A percentile compares a stretch with the other conserved stretches of the same genome.
These are phyloP conservation scores for Corrigiola litoralis DNA, from an alignment of 179 eudicot genomes.

Conservation along the genomic window DNA sequence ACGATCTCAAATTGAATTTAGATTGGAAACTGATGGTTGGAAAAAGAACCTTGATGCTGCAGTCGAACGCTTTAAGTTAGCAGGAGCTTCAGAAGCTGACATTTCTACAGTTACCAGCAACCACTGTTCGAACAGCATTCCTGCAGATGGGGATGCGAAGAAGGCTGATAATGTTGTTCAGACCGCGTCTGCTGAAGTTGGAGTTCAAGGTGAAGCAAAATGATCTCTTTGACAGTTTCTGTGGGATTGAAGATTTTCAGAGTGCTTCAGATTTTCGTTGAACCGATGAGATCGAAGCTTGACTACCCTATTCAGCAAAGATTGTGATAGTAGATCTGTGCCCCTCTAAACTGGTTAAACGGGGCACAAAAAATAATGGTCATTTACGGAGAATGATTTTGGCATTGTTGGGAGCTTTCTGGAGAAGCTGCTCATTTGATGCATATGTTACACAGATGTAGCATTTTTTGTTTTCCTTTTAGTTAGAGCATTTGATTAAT, in stretches of 20 bases:
- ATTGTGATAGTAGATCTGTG: conserved; percentile 1
- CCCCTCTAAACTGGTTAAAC: background rate
- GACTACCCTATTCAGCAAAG: background rate
- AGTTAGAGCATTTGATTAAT: conserved; percentile 8
- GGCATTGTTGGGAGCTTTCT: conserved; percentile 9
- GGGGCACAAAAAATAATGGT: background rate
- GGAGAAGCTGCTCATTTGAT: conserved; percentile 15
- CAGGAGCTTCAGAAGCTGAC: conserved; percentile 92
- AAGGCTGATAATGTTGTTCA: conserved; percentile 31
- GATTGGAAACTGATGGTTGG: conserved; percentile 57
- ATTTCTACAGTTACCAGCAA: conserved; percentile 68
- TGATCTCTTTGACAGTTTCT: conserved; percentile 7
- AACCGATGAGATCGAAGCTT: background rate
- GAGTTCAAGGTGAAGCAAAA: conserved; percentile 13
- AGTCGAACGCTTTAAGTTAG: conserved; percentile 80
- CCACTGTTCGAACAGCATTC: conserved; percentile 67
- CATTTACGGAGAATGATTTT: background rate
- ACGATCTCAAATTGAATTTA: conserved; percentile 85
- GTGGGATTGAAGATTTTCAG: conserved; percentile 5
- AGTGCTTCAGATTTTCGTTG: background rate
- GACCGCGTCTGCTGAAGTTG: conserved; percentile 20
- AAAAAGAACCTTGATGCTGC: conserved; percentile 65
- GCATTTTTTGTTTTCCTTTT: conserved; percentile 20
- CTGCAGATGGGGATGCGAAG: conserved; percentile 37
- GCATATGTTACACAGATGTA: conserved; percentile 16